These are phyloP conservation scores for Russula emetica DNA, from an alignment of 768 basidiomycete genomes.

Conservation along the genomic window DNA sequence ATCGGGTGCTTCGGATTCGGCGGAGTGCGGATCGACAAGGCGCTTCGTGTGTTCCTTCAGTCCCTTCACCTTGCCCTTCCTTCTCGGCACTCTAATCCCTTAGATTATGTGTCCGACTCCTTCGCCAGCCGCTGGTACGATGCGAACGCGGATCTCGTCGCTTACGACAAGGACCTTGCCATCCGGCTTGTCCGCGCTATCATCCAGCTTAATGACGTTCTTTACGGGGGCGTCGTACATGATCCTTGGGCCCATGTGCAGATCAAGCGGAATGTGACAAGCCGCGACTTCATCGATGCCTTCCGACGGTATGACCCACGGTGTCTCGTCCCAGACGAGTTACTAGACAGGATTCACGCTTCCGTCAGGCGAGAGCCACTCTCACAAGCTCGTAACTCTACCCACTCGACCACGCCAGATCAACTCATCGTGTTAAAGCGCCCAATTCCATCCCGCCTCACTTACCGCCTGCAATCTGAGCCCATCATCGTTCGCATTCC, in stretches of 20 bases:
- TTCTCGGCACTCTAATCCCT: constrained; percentile 37
- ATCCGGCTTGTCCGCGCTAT: constrained; percentile 73
- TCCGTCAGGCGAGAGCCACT: constrained; percentile 72
- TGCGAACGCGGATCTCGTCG: constrained; percentile 71
- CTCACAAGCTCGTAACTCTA: constrained; percentile 58
- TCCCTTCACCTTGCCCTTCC: constrained; percentile 64
- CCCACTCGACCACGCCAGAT: constrained; percentile 41
- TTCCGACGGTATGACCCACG: constrained; percentile 77
- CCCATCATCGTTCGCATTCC: constrained; percentile 83
- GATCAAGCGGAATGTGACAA: constrained; percentile 56
- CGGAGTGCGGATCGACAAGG: constrained; percentile 80
- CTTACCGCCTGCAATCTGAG: constrained; percentile 85
- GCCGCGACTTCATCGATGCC: constrained; percentile 76
- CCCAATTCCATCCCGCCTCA: constrained; percentile 69
- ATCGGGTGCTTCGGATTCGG: constrained; percentile 85
- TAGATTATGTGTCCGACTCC: constrained; percentile 73
- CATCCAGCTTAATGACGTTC: constrained; percentile 81
- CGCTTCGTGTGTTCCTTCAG: constrained; percentile 83
- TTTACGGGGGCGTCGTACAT: constrained; percentile 70
- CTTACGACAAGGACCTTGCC: constrained; percentile 80
- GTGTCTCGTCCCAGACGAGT: constrained; percentile 64
- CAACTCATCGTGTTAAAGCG: constrained; percentile 67
- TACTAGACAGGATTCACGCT: constrained; percentile 71
- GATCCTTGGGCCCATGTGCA: constrained; percentile 54
- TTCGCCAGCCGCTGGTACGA: constrained; percentile 91